A percentile compares a stretch with the other conserved stretches of the same genome.
Evolutionary conservation across 768 basidiomycete genomes (phyloP).

Genomic region (Calocybe gangraenosa): DNA sequence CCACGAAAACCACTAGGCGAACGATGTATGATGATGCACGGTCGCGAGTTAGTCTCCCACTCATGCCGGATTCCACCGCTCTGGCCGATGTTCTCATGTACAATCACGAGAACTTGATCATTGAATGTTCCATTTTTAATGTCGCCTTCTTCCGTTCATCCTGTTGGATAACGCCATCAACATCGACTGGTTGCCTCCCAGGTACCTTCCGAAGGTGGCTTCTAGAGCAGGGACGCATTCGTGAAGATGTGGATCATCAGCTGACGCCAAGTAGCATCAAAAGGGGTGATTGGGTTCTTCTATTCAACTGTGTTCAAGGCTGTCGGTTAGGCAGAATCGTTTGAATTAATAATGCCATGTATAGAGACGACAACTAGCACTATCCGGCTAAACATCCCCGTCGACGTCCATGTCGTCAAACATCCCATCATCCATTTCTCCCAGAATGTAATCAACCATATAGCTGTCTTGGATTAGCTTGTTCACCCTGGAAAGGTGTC

Average conservation of each 20-base stretch:
- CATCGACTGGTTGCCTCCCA: constrained; percentile 61
- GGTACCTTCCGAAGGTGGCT: constrained; percentile 72
- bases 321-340: constrained; percentile 54
- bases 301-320: constrained; percentile 72
- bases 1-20: constrained; percentile 70
- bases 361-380: background rate
- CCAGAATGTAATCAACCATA: constrained; percentile 84
- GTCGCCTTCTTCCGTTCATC: constrained; percentile 57
- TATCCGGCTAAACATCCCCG: constrained; percentile 8
- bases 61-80: constrained; percentile 23
- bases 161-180: constrained; percentile 64
- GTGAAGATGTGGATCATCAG: constrained; percentile 41
- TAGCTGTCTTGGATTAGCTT: constrained; percentile 92
- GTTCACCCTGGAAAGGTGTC: constrained; percentile 84
- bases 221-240: constrained; percentile 52
- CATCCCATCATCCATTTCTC: constrained; percentile 84
- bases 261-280: constrained; percentile 39
- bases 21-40: constrained; percentile 60
- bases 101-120: constrained; percentile 45
- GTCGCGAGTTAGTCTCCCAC: constrained; percentile 43
- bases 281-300: constrained; percentile 59
- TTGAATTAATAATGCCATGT: background rate
- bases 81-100: constrained; percentile 61
- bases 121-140: constrained; percentile 70
- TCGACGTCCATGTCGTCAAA: constrained; percentile 52